Evolutionary conservation across 257 asterid species (phyloP).

Genomic region (Rhazya stricta): DNA sequence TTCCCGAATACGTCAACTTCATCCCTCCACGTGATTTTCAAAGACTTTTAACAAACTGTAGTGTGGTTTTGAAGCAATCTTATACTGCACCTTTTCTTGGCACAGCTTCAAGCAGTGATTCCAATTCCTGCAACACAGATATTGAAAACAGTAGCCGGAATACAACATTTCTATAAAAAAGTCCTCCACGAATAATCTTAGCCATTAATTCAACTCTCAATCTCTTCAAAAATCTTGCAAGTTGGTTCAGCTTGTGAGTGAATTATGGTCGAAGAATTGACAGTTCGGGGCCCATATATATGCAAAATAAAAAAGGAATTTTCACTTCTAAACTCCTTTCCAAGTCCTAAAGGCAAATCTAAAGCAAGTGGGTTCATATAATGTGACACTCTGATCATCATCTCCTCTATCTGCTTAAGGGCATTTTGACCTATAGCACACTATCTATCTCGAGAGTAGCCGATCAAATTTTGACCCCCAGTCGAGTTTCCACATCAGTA

Average conservation of each 20-base stretch:
- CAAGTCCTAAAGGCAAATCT: not conserved
- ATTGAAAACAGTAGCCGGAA: not conserved
- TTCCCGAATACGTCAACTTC: too few species aligned
- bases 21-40: not conserved
- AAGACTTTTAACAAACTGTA: not conserved
- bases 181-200: not conserved
- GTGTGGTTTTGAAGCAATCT: not conserved
- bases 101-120: not conserved
- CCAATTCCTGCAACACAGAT: not conserved
- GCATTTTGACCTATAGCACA: conserved; percentile 7
- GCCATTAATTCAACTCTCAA: not conserved
- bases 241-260: conserved; percentile 8
- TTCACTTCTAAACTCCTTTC: not conserved
- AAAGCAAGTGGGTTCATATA: conserved; percentile 5
- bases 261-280: conserved; percentile 1
- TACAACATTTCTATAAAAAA: not conserved
- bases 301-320: not conserved
- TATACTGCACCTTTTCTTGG: conserved; percentile 9
- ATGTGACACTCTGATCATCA: not conserved
- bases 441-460: not conserved
- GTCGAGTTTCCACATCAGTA: conserved; percentile 11
- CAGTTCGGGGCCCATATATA: conserved; percentile 16
- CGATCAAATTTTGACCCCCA: conserved; percentile 6
- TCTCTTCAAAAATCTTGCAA: conserved; percentile 3
- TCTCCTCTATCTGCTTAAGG: not conserved